Evolutionary conservation across 371 early-diverging fungal genomes (phyloP), one percentile per base, ranked within the genome.

Genomic region (Mortierella sp.): DNA sequence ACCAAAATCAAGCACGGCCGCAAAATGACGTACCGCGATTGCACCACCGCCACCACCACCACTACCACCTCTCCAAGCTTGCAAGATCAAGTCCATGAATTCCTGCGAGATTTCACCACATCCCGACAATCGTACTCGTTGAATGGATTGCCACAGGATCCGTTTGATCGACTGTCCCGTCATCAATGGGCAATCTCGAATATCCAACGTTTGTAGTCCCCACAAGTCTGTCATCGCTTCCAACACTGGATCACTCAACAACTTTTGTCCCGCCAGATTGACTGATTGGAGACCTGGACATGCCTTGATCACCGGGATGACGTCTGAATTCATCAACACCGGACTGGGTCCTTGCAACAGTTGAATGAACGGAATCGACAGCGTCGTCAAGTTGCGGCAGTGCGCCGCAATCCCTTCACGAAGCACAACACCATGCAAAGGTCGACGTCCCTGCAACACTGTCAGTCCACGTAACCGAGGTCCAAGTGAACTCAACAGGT

Each of bases 71-170:
- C 70, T 61, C 70, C 77, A 77, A 0, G 65, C 77, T 45, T 65
- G 69, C 10, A 69, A 31, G 31, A 77, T 54, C 37, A 77, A 43
- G 31, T 77, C 70, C 77, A 77, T 61, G 58, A 77, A 77, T 28
- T 77, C 77, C 31, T 65, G 60, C 21, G 77, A 65, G 37, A 77
- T 49, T 16, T 63, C 69, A 12, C 61, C 68, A 56, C 77, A 77
- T 14, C 70, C 70, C 45, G 44, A 77, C 61, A 77, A 45, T 1
- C 77, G 69, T 10, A 77, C 66, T n/a, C 77, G 57, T 52, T 69
- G 70, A 40, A 77, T 77, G 22, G 77, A 64, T 45, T 62, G 77
- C 77, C 77, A 77, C 4, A 64, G 69, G 0, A 77, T 63, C 12
- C 70, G 49, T 52, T 66, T 64, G 57, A 77, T 55, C 5, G 41